Evolutionary conservation across 2,329 filamentous ascomycete genomes (phyloP), one percentile per base, ranked within the genome.

Genomic region (Aspergillus tanneri): DNA sequence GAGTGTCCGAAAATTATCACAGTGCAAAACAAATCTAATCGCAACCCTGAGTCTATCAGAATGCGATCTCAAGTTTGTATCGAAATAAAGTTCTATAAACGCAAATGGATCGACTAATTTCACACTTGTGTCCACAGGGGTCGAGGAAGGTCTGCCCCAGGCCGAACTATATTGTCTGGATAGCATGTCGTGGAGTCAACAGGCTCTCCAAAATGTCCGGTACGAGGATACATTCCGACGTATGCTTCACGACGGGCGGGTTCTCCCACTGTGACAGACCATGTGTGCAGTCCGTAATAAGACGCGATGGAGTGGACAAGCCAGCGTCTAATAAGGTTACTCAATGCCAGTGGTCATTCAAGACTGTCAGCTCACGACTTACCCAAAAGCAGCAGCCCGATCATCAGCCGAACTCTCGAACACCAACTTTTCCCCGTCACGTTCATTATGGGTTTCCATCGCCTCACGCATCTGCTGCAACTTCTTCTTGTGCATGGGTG

Each of bases 231-330:
- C 52, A 92, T 74, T 3, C 87, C 88, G 18, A 96, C 85, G 61
- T 95, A 96, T 6, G 93, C 90, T 53, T 93, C 86, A 43, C 88
- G 82, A 43, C 85, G 81, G 11, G 84, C 80, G 2, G 89, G 86
- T 55, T 83, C 77, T 24, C 84, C 84, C 1, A 86, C 79, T 0
- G 86, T 87, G 50, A 92, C 82, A 4, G 88, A 91, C 74, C 85
- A 90, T 16, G 91, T 96, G 52, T 84, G 81, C 47, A 96, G 79
- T 36, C 90, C 91, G 65, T 97, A 97, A 69, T 97, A 97, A 32
- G 86, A 83, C 8, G 89, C 92, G 54, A 97, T 91, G 49, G 88
- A 87, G 70, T 97, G 91, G 1, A 95, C 89, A 45, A 97, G 81
- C 88, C 91, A 97, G 55, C 92, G 87, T 57, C 88, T 92, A 52